Evolutionary conservation across 1,139 yeast species (phyloP).

Genomic region (Geotrichum citri-aurantii): DNA sequence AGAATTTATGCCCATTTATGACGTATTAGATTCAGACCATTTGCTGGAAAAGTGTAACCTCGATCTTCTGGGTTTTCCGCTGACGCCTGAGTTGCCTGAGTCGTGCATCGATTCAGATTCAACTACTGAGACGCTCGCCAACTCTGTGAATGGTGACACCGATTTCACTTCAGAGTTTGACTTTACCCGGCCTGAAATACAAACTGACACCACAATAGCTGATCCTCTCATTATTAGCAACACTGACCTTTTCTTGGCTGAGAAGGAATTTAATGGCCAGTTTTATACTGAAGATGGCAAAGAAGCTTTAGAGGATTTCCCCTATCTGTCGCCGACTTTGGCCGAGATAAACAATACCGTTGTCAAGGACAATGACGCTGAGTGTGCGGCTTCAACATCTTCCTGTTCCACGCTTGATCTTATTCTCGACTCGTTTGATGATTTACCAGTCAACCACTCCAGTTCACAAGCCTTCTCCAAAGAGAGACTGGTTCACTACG

Average conservation of each 20-base stretch:
- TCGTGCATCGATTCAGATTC: background rate
- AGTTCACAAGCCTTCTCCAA: background rate
- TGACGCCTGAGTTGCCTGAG: background rate
- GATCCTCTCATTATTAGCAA: background rate
- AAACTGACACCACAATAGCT: background rate
- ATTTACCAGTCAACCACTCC: background rate
- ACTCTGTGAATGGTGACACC: background rate
- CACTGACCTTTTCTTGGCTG: background rate
- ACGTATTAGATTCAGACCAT: slow-evolving; percentile 6
- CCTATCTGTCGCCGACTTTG: background rate
- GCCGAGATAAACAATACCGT: background rate
- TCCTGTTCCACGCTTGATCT: slow-evolving; percentile 31
- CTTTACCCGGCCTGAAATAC: background rate
- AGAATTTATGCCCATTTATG: slow-evolving; percentile 1
- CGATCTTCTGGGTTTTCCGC: background rate
- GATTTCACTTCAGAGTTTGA: background rate
- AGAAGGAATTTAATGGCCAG: background rate
- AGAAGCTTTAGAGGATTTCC: background rate
- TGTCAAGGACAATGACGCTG: background rate
- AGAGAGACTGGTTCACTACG: background rate
- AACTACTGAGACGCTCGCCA: background rate
- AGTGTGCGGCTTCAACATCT: slow-evolving; percentile 18
- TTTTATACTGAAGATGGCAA: background rate
- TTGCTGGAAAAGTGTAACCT: background rate
- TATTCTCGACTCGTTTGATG: slow-evolving; percentile 27